Evolutionary conservation across 1,284 basidiomycete species (phyloP).

Genomic region (Leccinum pachyderme): DNA sequence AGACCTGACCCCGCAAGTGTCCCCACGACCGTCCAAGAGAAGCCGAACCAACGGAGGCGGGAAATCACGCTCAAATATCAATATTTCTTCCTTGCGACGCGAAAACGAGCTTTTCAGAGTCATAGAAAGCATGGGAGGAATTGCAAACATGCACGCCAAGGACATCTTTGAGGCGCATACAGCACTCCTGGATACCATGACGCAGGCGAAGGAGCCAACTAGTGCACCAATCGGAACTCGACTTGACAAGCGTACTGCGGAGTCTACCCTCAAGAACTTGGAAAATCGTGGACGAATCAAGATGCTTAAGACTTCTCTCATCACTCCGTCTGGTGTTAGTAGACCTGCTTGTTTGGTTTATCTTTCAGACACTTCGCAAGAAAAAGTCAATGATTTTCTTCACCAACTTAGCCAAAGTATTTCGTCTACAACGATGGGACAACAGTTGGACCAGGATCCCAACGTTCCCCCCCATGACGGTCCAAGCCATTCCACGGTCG

Average conservation of each 20-base stretch:
- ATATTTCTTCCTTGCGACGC: slow-evolving; percentile 70
- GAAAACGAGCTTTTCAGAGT: slow-evolving; percentile 73
- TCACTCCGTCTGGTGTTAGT: slow-evolving; percentile 49
- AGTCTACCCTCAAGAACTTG: slow-evolving; percentile 55
- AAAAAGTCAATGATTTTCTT: slow-evolving; percentile 53
- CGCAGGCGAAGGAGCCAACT: slow-evolving; percentile 57
- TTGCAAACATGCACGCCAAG: slow-evolving; percentile 61
- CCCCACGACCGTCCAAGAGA: slow-evolving; percentile 26
- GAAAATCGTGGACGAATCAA: slow-evolving; percentile 64
- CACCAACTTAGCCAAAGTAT: slow-evolving; percentile 43
- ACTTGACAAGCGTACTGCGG: slow-evolving; percentile 72
- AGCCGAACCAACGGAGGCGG: slow-evolving; percentile 13
- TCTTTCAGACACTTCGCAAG: slow-evolving; percentile 52
- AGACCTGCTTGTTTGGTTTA: slow-evolving; percentile 61
- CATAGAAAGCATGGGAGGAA: slow-evolving; percentile 60
- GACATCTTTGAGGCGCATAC: slow-evolving; percentile 67
- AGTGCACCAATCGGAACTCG: slow-evolving; percentile 65
- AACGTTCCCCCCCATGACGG: slow-evolving; percentile 53
- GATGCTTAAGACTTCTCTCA: slow-evolving; percentile 58
- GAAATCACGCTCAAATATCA: slow-evolving; percentile 45
- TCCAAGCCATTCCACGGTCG: slow-evolving; percentile 42
- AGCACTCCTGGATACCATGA: slow-evolving; percentile 52
- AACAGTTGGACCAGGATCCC: slow-evolving; percentile 46
- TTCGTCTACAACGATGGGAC: slow-evolving; percentile 34
- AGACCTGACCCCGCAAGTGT: not conserved